Evolutionary conservation across 345 rosid species (phyloP).

Genomic region (Rhizophora apiculata): DNA sequence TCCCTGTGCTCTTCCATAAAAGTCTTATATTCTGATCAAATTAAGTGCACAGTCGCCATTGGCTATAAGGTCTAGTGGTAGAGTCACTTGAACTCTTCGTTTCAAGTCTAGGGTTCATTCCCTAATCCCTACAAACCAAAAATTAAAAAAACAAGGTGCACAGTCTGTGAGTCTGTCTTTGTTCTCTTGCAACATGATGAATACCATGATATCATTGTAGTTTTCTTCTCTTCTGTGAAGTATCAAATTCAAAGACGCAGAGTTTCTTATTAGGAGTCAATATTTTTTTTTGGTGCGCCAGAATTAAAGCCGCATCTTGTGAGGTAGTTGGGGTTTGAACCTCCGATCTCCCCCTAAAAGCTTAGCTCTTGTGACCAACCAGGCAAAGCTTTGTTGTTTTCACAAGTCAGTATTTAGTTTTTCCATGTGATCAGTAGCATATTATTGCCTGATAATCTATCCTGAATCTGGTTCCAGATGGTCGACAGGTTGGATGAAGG

Average conservation of each 20-base stretch:
- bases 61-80: no score
- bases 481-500: conserved; percentile 92
- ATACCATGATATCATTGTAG: neutral
- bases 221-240: neutral
- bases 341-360: no score
- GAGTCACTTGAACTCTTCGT: no score
- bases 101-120: no score
- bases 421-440: neutral
- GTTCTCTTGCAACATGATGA: neutral
- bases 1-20: neutral
- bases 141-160: no score
- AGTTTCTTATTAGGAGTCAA: neutral
- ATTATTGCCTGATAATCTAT: conserved; percentile 7
- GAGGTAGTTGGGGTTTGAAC: no score
- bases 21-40: neutral
- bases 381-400: no score
- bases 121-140: no score
- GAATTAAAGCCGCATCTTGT: no score
- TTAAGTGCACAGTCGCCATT: neutral
- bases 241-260: neutral
- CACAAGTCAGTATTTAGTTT: neutral
- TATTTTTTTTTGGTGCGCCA: neutral
- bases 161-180: neutral
- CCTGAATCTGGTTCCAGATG: conserved; percentile 55
- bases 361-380: no score